phyloP scores from a whole-genome alignment of 768 basidiomycete species.

The Tubosaeta sp. region DNA sequence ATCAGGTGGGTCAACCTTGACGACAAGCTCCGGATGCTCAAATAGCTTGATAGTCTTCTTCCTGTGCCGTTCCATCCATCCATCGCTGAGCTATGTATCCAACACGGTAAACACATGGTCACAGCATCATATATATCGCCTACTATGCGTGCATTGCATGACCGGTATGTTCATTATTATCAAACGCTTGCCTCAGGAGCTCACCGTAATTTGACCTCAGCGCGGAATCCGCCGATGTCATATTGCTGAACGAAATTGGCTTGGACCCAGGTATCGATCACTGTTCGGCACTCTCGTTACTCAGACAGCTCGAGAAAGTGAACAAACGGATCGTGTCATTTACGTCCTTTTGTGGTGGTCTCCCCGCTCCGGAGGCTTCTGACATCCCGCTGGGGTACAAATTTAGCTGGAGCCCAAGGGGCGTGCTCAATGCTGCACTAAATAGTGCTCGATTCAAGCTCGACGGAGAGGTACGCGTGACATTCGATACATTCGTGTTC shows the following conservation, averaged over 20 bases:
- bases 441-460: constrained; percentile 70
- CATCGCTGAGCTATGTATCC: constrained; percentile 72
- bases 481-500: background rate
- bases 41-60: constrained; percentile 53
- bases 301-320: constrained; percentile 47
- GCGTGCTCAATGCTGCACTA: constrained; percentile 75
- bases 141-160: constrained; percentile 64
- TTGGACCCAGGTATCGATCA: constrained; percentile 90
- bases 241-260: constrained; percentile 87
- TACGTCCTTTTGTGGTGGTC: constrained; percentile 88
- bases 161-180: constrained; percentile 42
- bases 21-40: background rate
- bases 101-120: constrained; percentile 67
- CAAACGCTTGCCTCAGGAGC: background rate
- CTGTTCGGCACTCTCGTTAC: constrained; percentile 73
- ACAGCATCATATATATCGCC: constrained; percentile 89
- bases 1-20: constrained; percentile 58
- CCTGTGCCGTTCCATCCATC: constrained; percentile 70
- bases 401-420: constrained; percentile 90
- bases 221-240: constrained; percentile 56
- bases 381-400: constrained; percentile 81
- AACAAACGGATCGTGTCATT: constrained; percentile 65
- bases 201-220: constrained; percentile 30
- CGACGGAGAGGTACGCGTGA: constrained; percentile 42
- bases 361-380: constrained; percentile 65